Percentiles rank a stretch among this genome's conserved stretches.
Conservation (phyloP, 108 stramenopile species). For the Cyclotella distinguenda region DNA sequence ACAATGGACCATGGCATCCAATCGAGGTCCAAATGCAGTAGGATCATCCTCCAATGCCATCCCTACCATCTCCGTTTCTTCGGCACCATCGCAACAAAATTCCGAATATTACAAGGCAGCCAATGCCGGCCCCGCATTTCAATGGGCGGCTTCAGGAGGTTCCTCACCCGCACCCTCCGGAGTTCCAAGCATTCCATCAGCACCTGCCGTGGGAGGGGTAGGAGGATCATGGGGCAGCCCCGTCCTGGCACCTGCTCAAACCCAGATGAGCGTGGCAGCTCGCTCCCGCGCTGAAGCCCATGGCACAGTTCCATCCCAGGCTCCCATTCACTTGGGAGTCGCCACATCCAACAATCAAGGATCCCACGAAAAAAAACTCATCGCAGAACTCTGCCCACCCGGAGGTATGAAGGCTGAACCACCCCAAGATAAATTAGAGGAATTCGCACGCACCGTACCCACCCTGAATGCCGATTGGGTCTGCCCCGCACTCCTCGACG, state of each 20-base stretch:
- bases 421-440: slow-evolving; percentile 78
- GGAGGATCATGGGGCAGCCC: slow-evolving; percentile 46
- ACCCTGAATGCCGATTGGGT: slow-evolving; percentile 86
- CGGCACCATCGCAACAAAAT: slow-evolving; percentile 42
- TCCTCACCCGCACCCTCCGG: slow-evolving; percentile 16
- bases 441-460: slow-evolving; percentile 70
- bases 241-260: slow-evolving; percentile 12
- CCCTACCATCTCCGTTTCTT: slow-evolving; percentile 29
- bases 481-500: slow-evolving; percentile 83
- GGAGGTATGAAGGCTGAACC: slow-evolving; percentile 94
- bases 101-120: slow-evolving; percentile 73
- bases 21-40: slow-evolving; percentile 78
- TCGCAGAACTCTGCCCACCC: slow-evolving; percentile 90
- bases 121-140: slow-evolving; percentile 56
- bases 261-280: slow-evolving; percentile 31
- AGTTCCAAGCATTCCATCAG: neutral
- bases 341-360: slow-evolving; percentile 54
- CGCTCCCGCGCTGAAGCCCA: slow-evolving; percentile 23
- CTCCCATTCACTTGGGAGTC: neutral
- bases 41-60: slow-evolving; percentile 1
- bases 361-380: slow-evolving; percentile 86
- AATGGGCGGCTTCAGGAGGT: slow-evolving; percentile 69
- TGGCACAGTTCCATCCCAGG: neutral
- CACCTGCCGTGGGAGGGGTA: slow-evolving; percentile 26
- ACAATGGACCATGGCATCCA: slow-evolving; percentile 90